Percentiles rank a stretch among this genome's conserved stretches.
Conservation (phyloP, 73 alveolate genomes). For the Paramecium caudatum region DNA sequence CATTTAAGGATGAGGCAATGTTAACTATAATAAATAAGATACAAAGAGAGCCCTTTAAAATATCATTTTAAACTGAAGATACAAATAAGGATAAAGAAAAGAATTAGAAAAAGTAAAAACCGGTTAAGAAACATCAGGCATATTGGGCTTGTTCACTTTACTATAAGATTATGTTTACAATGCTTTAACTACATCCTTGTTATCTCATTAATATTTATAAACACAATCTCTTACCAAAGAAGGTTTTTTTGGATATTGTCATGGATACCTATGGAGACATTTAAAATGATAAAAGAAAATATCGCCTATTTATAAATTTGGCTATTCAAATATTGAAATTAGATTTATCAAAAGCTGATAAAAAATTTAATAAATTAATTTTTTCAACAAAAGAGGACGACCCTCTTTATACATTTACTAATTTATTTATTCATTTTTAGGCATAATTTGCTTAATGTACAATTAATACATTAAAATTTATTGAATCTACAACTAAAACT, state of each 20-base stretch:
- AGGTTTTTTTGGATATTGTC: slow-evolving; percentile 48
- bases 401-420: slow-evolving; percentile 36
- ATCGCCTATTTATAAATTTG: slow-evolving; percentile 12
- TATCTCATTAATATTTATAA: slow-evolving; percentile 12
- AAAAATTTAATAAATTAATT: background rate
- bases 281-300: slow-evolving; percentile 28
- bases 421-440: background rate
- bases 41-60: slow-evolving; percentile 42
- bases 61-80: background rate
- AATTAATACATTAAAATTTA: background rate
- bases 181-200: slow-evolving; percentile 45
- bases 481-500: background rate
- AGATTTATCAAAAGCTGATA: background rate
- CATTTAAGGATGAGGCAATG: slow-evolving; percentile 44
- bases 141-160: background rate
- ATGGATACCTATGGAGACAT: slow-evolving; percentile 35
- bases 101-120: slow-evolving; percentile 14
- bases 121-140: background rate
- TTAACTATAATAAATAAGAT: slow-evolving; percentile 38
- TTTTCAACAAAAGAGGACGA: background rate
- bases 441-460: slow-evolving; percentile 26
- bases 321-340: background rate
- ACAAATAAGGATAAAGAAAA: background rate
- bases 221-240: background rate
- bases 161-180: slow-evolving; percentile 44